phyloP scores from a whole-genome alignment of 1,284 basidiomycete species.

The Ustilago xerochloae region DNA sequence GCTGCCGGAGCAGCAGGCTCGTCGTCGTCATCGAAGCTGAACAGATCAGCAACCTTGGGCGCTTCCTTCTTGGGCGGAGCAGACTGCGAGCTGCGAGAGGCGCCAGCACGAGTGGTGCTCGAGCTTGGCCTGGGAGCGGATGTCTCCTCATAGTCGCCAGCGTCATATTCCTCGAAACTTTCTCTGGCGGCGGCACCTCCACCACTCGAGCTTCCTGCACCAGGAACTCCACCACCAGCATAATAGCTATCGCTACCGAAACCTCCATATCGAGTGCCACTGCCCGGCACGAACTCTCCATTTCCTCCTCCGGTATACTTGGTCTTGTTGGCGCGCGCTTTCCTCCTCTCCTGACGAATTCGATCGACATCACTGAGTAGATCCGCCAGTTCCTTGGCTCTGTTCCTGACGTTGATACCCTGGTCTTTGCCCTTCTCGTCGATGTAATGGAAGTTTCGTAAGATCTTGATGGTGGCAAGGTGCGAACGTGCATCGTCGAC shows the following conservation, averaged over 20 bases:
- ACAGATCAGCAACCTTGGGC: conserved; percentile 74
- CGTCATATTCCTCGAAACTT: conserved; percentile 91
- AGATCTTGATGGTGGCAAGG: conserved; percentile 94
- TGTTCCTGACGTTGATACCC: conserved; percentile 96
- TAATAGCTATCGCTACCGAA: conserved; percentile 79
- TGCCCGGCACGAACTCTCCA: conserved; percentile 76
- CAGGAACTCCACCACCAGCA: conserved; percentile 70
- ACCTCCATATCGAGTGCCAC: conserved; percentile 78
- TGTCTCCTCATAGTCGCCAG: conserved; percentile 87
- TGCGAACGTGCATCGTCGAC: conserved; percentile 97
- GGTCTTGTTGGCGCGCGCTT: conserved; percentile 89
- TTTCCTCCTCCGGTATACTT: conserved; percentile 91
- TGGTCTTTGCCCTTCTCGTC: conserved; percentile 99
- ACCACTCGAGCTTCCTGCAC: conserved; percentile 71
- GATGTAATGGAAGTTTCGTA: conserved; percentile 96
- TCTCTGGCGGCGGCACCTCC: conserved; percentile 71
- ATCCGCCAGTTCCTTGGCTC: conserved; percentile 89
- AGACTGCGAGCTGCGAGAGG: conserved; percentile 15
- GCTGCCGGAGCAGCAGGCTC: conserved; percentile 64
- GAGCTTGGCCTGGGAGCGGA: conserved; percentile 26
- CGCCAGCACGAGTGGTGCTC: conserved; percentile 23
- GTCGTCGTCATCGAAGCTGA: conserved; percentile 81
- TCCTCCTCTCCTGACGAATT: conserved; percentile 87
- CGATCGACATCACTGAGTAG: conserved; percentile 90
- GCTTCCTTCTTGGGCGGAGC: conserved; percentile 53